A percentile compares a stretch with the other conserved stretches of the same genome.
Evolutionary conservation across 257 asterid genomes (phyloP).

Genomic region (Penstemon davidsonii): DNA sequence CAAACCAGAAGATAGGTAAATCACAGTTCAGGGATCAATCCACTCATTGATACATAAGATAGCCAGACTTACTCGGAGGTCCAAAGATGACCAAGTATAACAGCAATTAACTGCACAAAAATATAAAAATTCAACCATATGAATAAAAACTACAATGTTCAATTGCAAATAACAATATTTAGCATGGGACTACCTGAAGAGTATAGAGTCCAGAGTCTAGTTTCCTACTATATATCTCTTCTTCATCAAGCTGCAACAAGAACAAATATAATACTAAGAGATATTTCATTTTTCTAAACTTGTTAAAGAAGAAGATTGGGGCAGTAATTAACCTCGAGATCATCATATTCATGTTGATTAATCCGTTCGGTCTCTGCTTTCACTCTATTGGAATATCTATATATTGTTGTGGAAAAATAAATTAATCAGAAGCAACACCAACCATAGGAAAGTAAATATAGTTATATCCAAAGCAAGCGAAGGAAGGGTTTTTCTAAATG

Average conservation of each 20-base stretch:
- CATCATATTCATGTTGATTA: constrained; percentile 69
- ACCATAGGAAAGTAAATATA: constrained; percentile 1
- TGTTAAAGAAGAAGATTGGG: constrained; percentile 13
- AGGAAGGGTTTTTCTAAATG: not conserved
- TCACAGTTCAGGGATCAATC: constrained; percentile 12
- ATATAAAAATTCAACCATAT: constrained; percentile 19
- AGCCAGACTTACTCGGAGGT: constrained; percentile 81
- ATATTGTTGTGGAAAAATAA: constrained; percentile 18
- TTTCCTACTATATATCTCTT: constrained; percentile 78
- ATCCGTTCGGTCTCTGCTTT: constrained; percentile 72
- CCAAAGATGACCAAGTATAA: constrained; percentile 96
- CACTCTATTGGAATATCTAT: constrained; percentile 84
- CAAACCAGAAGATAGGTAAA: constrained; percentile 16
- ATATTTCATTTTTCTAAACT: not conserved
- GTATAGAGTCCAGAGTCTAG: constrained; percentile 90
- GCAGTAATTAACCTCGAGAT: constrained; percentile 62
- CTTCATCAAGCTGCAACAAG: constrained; percentile 82
- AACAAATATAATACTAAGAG: constrained; percentile 10
- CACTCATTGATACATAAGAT: constrained; percentile 19
- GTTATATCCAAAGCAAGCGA: constrained; percentile 7
- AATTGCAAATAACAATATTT: constrained; percentile 2
- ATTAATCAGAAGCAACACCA: constrained; percentile 20
- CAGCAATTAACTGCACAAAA: constrained; percentile 78
- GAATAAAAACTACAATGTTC: constrained; percentile 6
- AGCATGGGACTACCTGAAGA: constrained; percentile 62